Evolutionary conservation across 257 asterid genomes (phyloP), one percentile per base, ranked within the genome.

Genomic region (Solanum phureja): DNA sequence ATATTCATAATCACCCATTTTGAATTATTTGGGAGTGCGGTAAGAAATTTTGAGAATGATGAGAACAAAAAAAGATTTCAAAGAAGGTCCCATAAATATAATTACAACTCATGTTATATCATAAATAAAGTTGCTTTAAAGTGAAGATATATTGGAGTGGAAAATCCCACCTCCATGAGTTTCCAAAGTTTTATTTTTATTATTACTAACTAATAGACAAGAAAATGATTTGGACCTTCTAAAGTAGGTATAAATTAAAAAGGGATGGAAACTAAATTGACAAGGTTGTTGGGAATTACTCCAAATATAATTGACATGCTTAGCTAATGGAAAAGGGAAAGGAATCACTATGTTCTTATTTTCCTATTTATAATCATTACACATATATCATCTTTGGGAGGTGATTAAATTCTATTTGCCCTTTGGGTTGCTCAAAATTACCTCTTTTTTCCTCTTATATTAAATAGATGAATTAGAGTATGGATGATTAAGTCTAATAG

Each of bases 61-160:
- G 66, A 58, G 66, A 58, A 58, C 24, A 87, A 76, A 76, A 46
- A 88, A 76, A n/a, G 81, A 87, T 49, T 83, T 60, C 58, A 71
- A 46, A 88, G 87, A 86, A 86, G 94, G 93, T 71, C 93, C 94
- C 92, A 84, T 86, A n/a, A 52, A 88, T 83, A 93, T 92, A 88
- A 93, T 93, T 93, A 86, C 93, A 87, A 83, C 90, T 90, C 95
- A 91, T 92, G 82, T 88, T 89, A 89, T 89, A 89, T 92, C 92
- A 90, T 71, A 89, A 90, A 88, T 85, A 91, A 94, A 93, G 96
- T 71, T 91, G 87, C 92, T 92, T 93, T 91, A 88, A 83, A 44
- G 88, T 89, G 91, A 88, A 86, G 88, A 88, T 33, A 87, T 85
- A 79, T 10, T 66, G 37, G 46, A 56, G 90, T 66, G 68, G 29